phyloP scores from a whole-genome alignment of 164 flowering plant species.

The Umbellularia californica region DNA sequence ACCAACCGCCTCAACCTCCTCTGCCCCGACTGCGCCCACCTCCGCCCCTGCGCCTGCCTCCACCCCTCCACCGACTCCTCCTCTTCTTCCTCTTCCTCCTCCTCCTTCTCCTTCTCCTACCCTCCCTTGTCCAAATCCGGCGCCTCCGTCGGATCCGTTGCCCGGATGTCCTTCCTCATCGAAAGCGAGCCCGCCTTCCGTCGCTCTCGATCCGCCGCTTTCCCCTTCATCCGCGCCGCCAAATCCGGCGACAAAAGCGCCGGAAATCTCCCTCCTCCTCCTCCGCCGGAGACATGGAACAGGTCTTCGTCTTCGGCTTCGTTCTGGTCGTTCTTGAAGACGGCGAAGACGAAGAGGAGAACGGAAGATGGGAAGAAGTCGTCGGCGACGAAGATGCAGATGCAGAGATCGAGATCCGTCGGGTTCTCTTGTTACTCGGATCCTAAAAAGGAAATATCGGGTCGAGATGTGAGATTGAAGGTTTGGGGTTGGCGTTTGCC shows the following conservation, averaged over 20 bases:
- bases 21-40: conserved; percentile 59
- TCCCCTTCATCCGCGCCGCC: conserved; percentile 48
- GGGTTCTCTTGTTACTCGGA: conserved; percentile 24
- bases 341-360: conserved; percentile 24
- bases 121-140: neutral
- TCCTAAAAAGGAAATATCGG: conserved; percentile 8
- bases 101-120: conserved; percentile 13
- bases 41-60: conserved; percentile 51
- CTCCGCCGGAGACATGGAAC: conserved; percentile 5
- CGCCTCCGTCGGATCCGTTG: conserved; percentile 17
- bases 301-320: conserved; percentile 18
- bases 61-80: conserved; percentile 14
- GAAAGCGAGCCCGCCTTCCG: conserved; percentile 23
- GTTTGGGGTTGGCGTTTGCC: conserved; percentile 65
- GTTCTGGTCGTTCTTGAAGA: conserved; percentile 43
- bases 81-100: conserved; percentile 1
- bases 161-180: conserved; percentile 27
- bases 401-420: conserved; percentile 58
- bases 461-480: conserved; percentile 18
- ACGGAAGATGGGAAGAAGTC: conserved; percentile 21
- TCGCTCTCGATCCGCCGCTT: conserved; percentile 34
- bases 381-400: conserved; percentile 25
- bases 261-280: neutral
- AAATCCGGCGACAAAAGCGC: conserved; percentile 11
- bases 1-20: conserved; percentile 47